These are phyloP conservation scores for Aspergillus asperescens DNA, from an alignment of 495 filamentous ascomycete species.

Conservation along the genomic window DNA sequence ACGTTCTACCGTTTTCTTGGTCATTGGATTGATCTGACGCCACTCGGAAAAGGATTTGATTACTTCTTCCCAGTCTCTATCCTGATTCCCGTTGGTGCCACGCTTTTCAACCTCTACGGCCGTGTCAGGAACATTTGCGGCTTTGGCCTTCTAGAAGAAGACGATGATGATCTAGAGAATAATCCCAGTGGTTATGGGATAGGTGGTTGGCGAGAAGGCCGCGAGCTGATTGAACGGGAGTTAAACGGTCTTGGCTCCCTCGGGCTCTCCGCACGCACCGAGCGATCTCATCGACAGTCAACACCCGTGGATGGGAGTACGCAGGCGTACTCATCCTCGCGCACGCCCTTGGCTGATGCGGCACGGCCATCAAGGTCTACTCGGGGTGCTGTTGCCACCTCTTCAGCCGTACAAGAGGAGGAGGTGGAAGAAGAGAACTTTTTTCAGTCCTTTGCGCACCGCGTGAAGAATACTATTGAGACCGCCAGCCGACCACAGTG, in stretches of 20 bases:
- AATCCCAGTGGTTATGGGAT: conserved; percentile 60
- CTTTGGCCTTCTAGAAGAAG: conserved; percentile 68
- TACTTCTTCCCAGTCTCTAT: conserved; percentile 84
- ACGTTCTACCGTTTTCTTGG: conserved; percentile 87
- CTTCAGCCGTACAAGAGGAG: conserved; percentile 36
- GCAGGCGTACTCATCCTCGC: conserved; percentile 28
- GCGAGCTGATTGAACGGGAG: conserved; percentile 90
- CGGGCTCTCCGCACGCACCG: conserved; percentile 35
- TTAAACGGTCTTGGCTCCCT: conserved; percentile 58
- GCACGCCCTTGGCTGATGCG: conserved; percentile 27
- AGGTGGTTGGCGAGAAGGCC: conserved; percentile 88
- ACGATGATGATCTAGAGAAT: conserved; percentile 67
- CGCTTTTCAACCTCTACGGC: conserved; percentile 81
- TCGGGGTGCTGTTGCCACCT: conserved; percentile 24
- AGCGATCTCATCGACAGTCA: conserved; percentile 31
- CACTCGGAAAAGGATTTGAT: conserved; percentile 78
- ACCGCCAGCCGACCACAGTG: conserved; percentile 74
- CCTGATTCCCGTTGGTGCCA: conserved; percentile 74
- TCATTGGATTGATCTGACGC: conserved; percentile 74
- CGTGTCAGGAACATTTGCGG: conserved; percentile 71
- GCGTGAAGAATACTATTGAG: conserved; percentile 88
- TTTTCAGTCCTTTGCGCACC: conserved; percentile 74
- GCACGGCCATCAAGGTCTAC: conserved; percentile 26
- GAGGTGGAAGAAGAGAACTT: conserved; percentile 72
- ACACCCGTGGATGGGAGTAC: conserved; percentile 22